Conservation (phyloP, 805 yeast genomes). For the Saccharomycopsis sp. region DNA sequence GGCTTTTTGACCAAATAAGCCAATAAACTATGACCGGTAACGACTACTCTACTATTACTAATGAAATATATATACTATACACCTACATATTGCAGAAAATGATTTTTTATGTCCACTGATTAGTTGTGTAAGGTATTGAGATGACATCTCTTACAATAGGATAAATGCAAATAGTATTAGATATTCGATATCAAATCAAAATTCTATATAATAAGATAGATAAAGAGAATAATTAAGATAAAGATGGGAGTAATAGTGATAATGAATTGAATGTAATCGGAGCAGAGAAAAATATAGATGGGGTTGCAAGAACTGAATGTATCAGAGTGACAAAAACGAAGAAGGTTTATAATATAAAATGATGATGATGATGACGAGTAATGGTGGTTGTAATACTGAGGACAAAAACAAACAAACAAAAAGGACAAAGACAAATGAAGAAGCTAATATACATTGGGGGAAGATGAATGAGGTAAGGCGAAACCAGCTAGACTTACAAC, state of each 20-base stretch:
- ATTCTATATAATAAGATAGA: neutral
- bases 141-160: no score
- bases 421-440: neutral
- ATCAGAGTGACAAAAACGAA: neutral
- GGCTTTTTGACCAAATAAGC: neutral
- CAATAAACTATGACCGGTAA: no score
- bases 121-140: neutral
- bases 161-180: neutral
- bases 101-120: neutral
- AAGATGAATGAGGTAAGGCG: neutral
- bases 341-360: neutral
- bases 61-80: neutral
- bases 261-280: neutral
- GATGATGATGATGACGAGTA: neutral
- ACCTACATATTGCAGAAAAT: neutral
- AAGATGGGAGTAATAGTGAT: neutral
- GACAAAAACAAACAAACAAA: neutral
- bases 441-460: neutral
- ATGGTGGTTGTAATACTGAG: neutral
- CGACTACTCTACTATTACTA: no score
- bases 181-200: neutral
- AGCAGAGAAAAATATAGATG: neutral
- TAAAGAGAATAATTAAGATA: neutral
- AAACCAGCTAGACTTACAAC: slow-evolving; percentile 2
- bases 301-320: neutral